A percentile compares a stretch with the other conserved stretches of the same genome.
Conservation (phyloP, 768 basidiomycete genomes). For the Lactifluus volemus region DNA sequence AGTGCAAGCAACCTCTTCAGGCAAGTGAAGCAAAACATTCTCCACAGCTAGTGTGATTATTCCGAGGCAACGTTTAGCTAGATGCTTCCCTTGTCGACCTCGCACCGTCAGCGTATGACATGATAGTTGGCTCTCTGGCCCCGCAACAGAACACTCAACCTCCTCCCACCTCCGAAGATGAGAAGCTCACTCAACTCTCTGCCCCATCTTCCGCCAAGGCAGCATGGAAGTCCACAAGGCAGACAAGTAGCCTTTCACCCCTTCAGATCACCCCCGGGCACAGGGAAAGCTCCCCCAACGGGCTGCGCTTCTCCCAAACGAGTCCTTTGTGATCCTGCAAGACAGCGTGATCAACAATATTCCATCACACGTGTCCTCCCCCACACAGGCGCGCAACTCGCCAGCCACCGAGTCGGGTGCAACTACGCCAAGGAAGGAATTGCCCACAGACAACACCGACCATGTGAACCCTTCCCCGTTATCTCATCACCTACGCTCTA, state of each 20-base stretch:
- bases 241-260: slow-evolving; percentile 26
- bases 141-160: slow-evolving; percentile 38
- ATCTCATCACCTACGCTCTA: slow-evolving; percentile 70
- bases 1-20: slow-evolving; percentile 88
- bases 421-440: slow-evolving; percentile 26
- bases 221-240: slow-evolving; percentile 54
- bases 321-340: slow-evolving; percentile 87
- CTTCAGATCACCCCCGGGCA: slow-evolving; percentile 41
- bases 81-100: slow-evolving; percentile 89
- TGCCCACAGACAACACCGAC: slow-evolving; percentile 38
- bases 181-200: slow-evolving; percentile 40
- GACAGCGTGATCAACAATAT: slow-evolving; percentile 72
- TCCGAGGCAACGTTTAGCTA: slow-evolving; percentile 35
- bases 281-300: slow-evolving; percentile 56
- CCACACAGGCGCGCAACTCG: slow-evolving; percentile 37
- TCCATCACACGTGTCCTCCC: slow-evolving; percentile 43
- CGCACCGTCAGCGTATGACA: slow-evolving; percentile 79
- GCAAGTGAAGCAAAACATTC: slow-evolving; percentile 29
- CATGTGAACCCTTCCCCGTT: slow-evolving; percentile 62
- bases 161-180: slow-evolving; percentile 32
- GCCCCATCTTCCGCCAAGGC: slow-evolving; percentile 45
- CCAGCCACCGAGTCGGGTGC: slow-evolving; percentile 31
- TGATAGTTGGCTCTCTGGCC: slow-evolving; percentile 65
- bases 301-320: slow-evolving; percentile 51
- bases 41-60: background rate